Base-by-base conservation (phyloP, 345 rosid genomes). In the Linum lewisii region DNA sequence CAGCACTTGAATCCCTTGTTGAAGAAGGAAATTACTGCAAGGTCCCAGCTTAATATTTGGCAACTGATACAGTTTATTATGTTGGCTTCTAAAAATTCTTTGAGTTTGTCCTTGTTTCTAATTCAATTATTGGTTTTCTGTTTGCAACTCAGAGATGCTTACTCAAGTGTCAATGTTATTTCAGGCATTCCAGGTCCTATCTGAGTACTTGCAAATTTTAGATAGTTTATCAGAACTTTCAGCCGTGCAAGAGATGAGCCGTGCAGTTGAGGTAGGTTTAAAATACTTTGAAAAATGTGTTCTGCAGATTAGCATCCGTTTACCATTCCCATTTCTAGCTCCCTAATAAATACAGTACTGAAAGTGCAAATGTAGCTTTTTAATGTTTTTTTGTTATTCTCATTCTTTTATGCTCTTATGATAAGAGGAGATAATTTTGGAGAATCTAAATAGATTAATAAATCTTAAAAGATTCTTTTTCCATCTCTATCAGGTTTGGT, bases 401-500 rank as follows among this genome's bases (percentile, higher is more conserved):
- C 32, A 15, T 49, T 19, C 16, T 23, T 65, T n/a, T 19, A 59
- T 25, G 54, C 11, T 49, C 60, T 56, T 69, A 45, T 7, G 47
- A 24, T 66, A 53, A n/a, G n/a, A n/a, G n/a, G n/a, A n/a, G n/a
- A n/a, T n/a, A n/a, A n/a, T n/a, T n/a, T n/a, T n/a, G n/a, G n/a
- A n/a, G n/a, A n/a, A n/a, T n/a, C n/a, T n/a, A n/a, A n/a, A n/a
- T n/a, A n/a, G n/a, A n/a, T n/a, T n/a, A n/a, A n/a, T n/a, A n/a
- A n/a, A n/a, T n/a, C n/a, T n/a, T n/a, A n/a, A n/a, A n/a, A n/a
- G n/a, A n/a, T n/a, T n/a, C n/a, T n/a, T n/a, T n/a, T n/a, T n/a
- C n/a, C n/a, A n/a, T n/a, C n/a, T n/a, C n/a, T n/a, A n/a, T 57
- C 78, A 94, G 99, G 92, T 81, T 79, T 94, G 99, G 99, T 69